Evolutionary conservation across 75 land plant genomes (phyloP), one percentile per base, ranked within the genome.

Genomic region (Picea glauca): DNA sequence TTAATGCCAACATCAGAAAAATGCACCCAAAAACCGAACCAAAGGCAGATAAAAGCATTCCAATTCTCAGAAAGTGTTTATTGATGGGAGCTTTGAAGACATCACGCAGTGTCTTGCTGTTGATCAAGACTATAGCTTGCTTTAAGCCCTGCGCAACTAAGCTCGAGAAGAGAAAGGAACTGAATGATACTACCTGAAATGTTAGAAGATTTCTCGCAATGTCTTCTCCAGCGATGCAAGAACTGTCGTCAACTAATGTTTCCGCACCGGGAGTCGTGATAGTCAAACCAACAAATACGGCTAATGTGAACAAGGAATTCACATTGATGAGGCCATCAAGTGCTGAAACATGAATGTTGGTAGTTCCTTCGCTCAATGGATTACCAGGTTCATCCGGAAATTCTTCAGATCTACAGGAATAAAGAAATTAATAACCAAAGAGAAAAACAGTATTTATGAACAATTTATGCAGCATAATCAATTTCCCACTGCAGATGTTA

Each of bases 221-320:
- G 58, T 57, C 61, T 23, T 21, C 18, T 5, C 82, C 85, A 58
- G 88, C 88, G 62, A 56, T 0, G 78, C 79, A 66, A 54, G 35
- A 2, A 26, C 23, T 4, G n/a, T n/a, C 20, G n/a, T 74, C 75
- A 40, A 54, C 75, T 74, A 74, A 26, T 15, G 2, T 46, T 54
- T 4, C 75, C 58, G 43, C 58, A 13, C 75, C 32, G 3, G 30
- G 32, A 20, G 30, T 35, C 4, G 31, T 21, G 15, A 56, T 21
- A 35, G 43, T 72, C 58, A 91, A 82, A 78, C 98, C 98, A 50
- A 96, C 72, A 87, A 96, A 96, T 73, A 90, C 98, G 72, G 94
- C 96, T 3, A 92, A 73, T n/a, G n/a, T n/a, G n/a, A n/a, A n/a
- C n/a, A n/a, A n/a, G n/a, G n/a, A n/a, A n/a, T n/a, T n/a, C n/a